Conservation (phyloP, 352 stramenopile genomes). For the Phytophthora crassamura region DNA sequence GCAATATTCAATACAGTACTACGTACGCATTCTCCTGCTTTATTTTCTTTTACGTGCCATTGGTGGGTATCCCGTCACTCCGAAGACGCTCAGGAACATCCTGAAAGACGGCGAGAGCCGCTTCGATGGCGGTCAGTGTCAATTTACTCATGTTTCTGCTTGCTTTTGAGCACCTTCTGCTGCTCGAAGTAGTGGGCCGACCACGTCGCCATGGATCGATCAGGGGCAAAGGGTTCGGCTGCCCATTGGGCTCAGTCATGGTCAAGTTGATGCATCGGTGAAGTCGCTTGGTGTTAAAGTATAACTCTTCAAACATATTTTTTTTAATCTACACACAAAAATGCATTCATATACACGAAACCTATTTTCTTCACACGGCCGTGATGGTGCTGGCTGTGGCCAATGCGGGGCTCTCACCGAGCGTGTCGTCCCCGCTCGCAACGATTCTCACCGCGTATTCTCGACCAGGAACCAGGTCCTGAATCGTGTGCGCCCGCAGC, state of each 20-base stretch:
- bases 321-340: no score
- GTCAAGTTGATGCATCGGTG: neutral
- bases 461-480: slow-evolving; percentile 63
- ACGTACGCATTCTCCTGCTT: no score
- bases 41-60: no score
- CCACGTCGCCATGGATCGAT: slow-evolving; percentile 30
- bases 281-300: no score
- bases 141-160: slow-evolving; percentile 31
- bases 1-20: no score
- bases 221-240: slow-evolving; percentile 11
- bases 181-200: slow-evolving; percentile 32
- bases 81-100: slow-evolving; percentile 29
- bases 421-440: slow-evolving; percentile 32
- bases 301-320: no score
- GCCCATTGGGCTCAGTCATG: slow-evolving; percentile 1
- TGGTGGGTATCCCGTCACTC: slow-evolving; percentile 24
- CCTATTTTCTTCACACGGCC: neutral
- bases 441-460: slow-evolving; percentile 75
- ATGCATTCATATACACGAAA: no score
- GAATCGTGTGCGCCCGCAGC: slow-evolving; percentile 60
- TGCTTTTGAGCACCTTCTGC: slow-evolving; percentile 16
- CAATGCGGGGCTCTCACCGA: slow-evolving; percentile 52
- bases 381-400: slow-evolving; percentile 32
- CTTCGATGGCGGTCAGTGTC: slow-evolving; percentile 28
- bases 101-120: slow-evolving; percentile 27